Conservation (phyloP, 805 yeast genomes). For the Teunomyces pallodes region DNA sequence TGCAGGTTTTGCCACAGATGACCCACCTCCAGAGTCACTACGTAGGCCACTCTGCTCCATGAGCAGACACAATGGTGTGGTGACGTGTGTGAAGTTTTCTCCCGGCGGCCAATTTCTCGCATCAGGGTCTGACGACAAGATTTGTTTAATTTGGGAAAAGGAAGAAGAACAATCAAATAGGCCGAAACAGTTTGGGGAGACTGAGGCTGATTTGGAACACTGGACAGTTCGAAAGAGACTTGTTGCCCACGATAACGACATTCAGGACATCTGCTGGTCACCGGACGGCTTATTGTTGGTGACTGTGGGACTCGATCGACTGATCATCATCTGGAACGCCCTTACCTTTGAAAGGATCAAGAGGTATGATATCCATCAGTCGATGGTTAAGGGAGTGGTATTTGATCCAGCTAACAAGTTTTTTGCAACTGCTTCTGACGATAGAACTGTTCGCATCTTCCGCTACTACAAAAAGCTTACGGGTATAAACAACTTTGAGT, state of each 20-base stretch:
- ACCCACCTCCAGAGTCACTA: slow-evolving; percentile 22
- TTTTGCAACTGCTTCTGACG: slow-evolving; percentile 96
- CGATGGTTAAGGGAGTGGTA: slow-evolving; percentile 93
- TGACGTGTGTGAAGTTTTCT: slow-evolving; percentile 87
- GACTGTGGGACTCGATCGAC: slow-evolving; percentile 91
- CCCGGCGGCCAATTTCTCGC: slow-evolving; percentile 92
- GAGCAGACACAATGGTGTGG: slow-evolving; percentile 96
- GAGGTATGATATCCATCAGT: slow-evolving; percentile 87
- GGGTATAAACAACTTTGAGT: slow-evolving; percentile 64
- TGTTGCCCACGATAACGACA: slow-evolving; percentile 96
- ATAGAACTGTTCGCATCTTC: slow-evolving; percentile 83
- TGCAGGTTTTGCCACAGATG: slow-evolving; percentile 29
- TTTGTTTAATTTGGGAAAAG: slow-evolving; percentile 87
- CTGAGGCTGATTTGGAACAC: slow-evolving; percentile 74
- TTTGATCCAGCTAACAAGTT: slow-evolving; percentile 98
- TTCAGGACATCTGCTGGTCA: slow-evolving; percentile 97
- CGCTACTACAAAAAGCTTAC: slow-evolving; percentile 68
- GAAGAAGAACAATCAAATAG: slow-evolving; percentile 65
- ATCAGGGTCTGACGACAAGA: slow-evolving; percentile 92
- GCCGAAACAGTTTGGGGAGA: slow-evolving; percentile 64
- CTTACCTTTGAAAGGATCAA: slow-evolving; percentile 85
- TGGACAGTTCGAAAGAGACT: slow-evolving; percentile 92
- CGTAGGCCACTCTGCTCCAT: slow-evolving; percentile 75
- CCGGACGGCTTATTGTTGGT: slow-evolving; percentile 90
- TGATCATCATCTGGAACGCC: slow-evolving; percentile 93